These are phyloP conservation scores for Microbotryum silenes-acaulis DNA, from an alignment of 1,284 basidiomycete genomes.

Conservation along the genomic window DNA sequence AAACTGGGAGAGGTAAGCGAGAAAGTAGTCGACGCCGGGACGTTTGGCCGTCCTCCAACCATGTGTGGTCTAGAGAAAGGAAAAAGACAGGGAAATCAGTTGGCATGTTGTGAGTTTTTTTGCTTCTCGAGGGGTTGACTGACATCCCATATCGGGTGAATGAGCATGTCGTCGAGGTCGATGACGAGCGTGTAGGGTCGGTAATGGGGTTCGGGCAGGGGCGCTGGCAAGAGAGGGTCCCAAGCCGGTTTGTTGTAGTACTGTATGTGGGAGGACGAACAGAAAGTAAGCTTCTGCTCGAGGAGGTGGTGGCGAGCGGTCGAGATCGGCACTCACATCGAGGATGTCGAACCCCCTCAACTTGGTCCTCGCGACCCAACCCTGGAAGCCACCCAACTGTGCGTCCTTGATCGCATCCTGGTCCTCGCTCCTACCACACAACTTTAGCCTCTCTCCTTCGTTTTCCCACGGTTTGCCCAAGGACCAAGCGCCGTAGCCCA, in stretches of 20 bases:
- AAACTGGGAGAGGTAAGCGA: conserved; percentile 92
- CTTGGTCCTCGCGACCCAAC: conserved; percentile 25
- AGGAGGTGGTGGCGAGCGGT: not conserved
- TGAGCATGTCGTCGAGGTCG: conserved; percentile 84
- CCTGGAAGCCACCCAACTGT: conserved; percentile 18
- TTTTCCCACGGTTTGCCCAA: conserved; percentile 40
- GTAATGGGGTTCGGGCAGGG: conserved; percentile 71
- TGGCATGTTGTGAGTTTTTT: no score
- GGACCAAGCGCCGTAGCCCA: conserved; percentile 33
- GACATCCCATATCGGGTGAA: conserved; percentile 91
- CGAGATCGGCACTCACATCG: conserved; percentile 28
- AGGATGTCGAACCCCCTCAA: conserved; percentile 33
- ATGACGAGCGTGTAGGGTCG: conserved; percentile 87
- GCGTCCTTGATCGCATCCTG: conserved; percentile 22
- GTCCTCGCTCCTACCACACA: conserved; percentile 28
- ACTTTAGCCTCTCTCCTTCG: conserved; percentile 35
- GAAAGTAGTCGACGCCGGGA: conserved; percentile 94
- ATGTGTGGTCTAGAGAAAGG: conserved; percentile 36
- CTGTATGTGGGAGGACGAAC: conserved; percentile 42
- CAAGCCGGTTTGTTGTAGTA: conserved; percentile 88
- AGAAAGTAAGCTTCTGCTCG: no score
- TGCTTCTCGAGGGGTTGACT: conserved; percentile 40
- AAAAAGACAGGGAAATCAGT: no score
- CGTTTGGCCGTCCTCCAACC: conserved; percentile 51
- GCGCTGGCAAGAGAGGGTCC: conserved; percentile 82